Evolutionary conservation across 768 basidiomycete species (phyloP), one percentile per base, ranked within the genome.

Genomic region (Sarcodon sp.): DNA sequence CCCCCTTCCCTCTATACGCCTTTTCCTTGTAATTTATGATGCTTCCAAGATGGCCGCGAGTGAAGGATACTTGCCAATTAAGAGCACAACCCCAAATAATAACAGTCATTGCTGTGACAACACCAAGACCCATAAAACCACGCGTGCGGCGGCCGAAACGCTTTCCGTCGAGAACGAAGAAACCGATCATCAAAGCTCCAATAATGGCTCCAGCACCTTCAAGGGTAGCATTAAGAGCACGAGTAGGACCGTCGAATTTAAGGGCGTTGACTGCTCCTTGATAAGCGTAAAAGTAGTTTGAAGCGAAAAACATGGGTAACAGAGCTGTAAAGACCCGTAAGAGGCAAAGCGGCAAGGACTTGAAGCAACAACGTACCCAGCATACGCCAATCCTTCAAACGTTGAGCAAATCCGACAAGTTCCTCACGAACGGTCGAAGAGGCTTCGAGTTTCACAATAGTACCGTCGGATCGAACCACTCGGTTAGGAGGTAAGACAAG

Each of bases 221-320:
- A 21, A 71, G 59, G 4, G 66, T 59, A 6, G 60, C 67, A 51
- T 65, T 65, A 27, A 72, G 55, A n/a, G 70, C 69, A 47, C 70
- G 66, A 7, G 70, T 71, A 9, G 70, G 60, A 21, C 65, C 67
- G 51, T 71, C 68, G 55, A 71, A 70, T 33, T 58, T 55, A 47
- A 50, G 59, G 4, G 64, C 61, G 54, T 67, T 69, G 51, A 70
- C 48, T 16, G 69, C 66, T 49, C 63, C 66, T 54, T 69, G 70
- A 56, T 71, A 72, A 3, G 70, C 64, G 57, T 70, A 70, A 62
- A 71, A 66, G 54, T 66, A 70, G 59, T 69, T 71, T 50, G 65
- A 67, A 7, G 68, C 59, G 56, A 72, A 71, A 57, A 65, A 69
- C 66, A 69, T 68, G 38, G 69, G 69, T 35, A 64, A 53, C 43